Conservation (phyloP, 805 yeast species). For the Trichomonascus vanleenenianus region DNA sequence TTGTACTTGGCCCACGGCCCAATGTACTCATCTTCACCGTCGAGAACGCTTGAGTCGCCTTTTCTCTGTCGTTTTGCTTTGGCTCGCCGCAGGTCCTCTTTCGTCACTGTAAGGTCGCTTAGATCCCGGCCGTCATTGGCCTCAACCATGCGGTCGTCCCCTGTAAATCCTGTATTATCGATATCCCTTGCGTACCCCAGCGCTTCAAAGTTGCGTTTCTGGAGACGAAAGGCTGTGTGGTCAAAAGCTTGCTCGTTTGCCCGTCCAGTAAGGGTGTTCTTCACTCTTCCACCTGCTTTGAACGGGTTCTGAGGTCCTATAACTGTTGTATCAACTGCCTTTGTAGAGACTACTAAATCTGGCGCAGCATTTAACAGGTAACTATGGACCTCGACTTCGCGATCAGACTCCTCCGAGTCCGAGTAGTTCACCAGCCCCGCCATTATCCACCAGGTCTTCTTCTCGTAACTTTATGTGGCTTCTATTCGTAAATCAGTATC, state of each 20-base stretch:
- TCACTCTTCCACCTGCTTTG: slow-evolving; percentile 5
- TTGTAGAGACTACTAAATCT: not conserved
- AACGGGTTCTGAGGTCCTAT: slow-evolving; percentile 13
- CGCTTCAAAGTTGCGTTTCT: slow-evolving; percentile 32
- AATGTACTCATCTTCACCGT: slow-evolving; percentile 38
- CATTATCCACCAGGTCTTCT: not conserved
- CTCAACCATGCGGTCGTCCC: slow-evolving; percentile 20
- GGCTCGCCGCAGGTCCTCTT: slow-evolving; percentile 26
- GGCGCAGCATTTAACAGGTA: slow-evolving; percentile 7
- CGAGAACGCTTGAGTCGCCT: slow-evolving; percentile 34
- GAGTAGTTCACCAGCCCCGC: slow-evolving; percentile 9
- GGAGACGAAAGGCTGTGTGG: slow-evolving; percentile 34
- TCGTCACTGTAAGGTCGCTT: slow-evolving; percentile 22
- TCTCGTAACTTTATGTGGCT: no score
- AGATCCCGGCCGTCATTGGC: slow-evolving; percentile 22
- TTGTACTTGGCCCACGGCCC: slow-evolving; percentile 62
- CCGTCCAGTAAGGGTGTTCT: slow-evolving; percentile 24
- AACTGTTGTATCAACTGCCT: not conserved
- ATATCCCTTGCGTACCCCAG: slow-evolving; percentile 27
- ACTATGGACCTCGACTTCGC: slow-evolving; percentile 1
- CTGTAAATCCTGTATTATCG: slow-evolving; percentile 12
- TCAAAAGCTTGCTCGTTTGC: slow-evolving; percentile 33
- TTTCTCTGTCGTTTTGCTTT: slow-evolving; percentile 33
- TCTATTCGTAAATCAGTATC: no score
- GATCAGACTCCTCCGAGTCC: slow-evolving; percentile 1